Evolutionary conservation across 164 flowering plant genomes (phyloP), one percentile per base, ranked within the genome.

Genomic region (Piper betle): DNA sequence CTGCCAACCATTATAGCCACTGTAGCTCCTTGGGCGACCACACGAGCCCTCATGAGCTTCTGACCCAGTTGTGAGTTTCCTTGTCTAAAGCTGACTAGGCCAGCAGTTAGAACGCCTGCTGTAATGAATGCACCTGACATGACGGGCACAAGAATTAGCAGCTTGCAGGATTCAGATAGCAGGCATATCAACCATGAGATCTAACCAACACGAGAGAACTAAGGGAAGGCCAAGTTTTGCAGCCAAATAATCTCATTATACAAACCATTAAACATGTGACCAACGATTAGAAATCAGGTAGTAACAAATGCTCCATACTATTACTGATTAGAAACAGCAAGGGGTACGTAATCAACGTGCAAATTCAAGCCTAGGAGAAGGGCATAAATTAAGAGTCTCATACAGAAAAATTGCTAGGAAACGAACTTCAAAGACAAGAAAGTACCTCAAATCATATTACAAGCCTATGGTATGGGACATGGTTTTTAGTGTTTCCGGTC

Each of bases 1-100:
- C 88, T 77, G 65, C 98, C 95, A 60, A 88, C 85, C 98, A 86
- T 91, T 10, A 91, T 77, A 12, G 95, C 96, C 56, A 88, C 96
- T 1, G 95, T 91, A 37, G 86, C 96, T 65, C 96, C 98, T 77
- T 91, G 98, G 53, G 75, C 92, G 58, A 88, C 80, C 61, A 91
- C 94, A 66, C 96, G 85, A 68, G 96, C 96, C 74, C 98, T 77
- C 97, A 93, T 88, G 58, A 93, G 72, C 73, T 69, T 74, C 84
- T 93, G 97, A n/a, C n/a, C n/a, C n/a, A n/a, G n/a, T n/a, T n/a
- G n/a, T n/a, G n/a, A n/a, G n/a, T n/a, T n/a, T n/a, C 97, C 99
- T 70, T 69, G 87, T 52, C 83, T 76, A 75, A 93, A 93, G 68
- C 99, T 93, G 60, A 90, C 76, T 37, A 93, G 74, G 57, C 99